Evolutionary conservation across 495 filamentous ascomycete genomes (phyloP).

Genomic region (Extremus antarcticus): DNA sequence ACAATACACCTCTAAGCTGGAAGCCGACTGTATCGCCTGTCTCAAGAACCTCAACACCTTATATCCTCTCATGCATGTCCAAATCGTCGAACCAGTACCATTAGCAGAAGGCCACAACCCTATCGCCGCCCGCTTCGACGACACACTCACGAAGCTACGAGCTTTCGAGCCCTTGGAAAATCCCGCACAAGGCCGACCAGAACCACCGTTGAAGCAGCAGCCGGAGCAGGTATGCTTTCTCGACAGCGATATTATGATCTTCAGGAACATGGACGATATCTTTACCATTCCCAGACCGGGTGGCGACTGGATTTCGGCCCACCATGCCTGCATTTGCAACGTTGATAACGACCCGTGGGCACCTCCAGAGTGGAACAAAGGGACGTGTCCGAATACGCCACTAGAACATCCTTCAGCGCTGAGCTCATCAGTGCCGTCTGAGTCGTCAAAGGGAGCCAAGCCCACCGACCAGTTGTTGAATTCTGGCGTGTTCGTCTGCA

Average conservation of each 20-base stretch:
- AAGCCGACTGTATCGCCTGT: conserved; percentile 20
- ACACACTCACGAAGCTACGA: conserved; percentile 47
- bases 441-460: conserved; percentile 10
- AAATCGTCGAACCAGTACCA: conserved; percentile 8
- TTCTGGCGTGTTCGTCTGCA: conserved; percentile 33
- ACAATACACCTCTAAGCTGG: conserved; percentile 34
- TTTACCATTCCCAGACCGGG: conserved; percentile 28
- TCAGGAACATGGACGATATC: conserved; percentile 36
- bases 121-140: conserved; percentile 38
- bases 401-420: conserved; percentile 29
- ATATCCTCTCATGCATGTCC: conserved; percentile 26
- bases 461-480: conserved; percentile 33
- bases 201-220: conserved; percentile 37
- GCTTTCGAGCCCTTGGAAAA: conserved; percentile 38
- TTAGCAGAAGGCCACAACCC: conserved; percentile 11
- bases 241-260: conserved; percentile 43
- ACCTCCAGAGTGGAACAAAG: conserved; percentile 34
- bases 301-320: conserved; percentile 37
- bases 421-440: conserved; percentile 20
- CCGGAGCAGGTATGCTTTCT: conserved; percentile 31
- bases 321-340: conserved; percentile 44
- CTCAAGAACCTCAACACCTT: conserved; percentile 30
- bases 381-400: conserved; percentile 41
- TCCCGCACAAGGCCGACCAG: conserved; percentile 27
- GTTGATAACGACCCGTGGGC: conserved; percentile 39